Percentiles rank a stretch among this genome's conserved stretches.
phyloP scores from a whole-genome alignment of 2,329 filamentous ascomycete species.

The Pseudocercospora macadamiae region DNA sequence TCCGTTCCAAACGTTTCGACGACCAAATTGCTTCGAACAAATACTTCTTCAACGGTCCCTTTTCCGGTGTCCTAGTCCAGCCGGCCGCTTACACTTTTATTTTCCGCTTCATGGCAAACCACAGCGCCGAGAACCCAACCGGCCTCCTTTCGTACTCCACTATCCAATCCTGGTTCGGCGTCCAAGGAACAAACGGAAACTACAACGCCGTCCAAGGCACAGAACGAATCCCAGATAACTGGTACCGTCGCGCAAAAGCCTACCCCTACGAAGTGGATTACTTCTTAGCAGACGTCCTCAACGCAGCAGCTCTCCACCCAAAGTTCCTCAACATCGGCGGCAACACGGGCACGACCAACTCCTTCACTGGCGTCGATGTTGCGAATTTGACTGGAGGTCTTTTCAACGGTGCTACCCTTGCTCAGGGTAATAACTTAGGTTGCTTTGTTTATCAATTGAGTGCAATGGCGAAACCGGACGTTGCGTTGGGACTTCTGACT shows the following conservation, averaged over 20 bases:
- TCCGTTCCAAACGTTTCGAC: slow-evolving; percentile 29
- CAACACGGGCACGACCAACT: slow-evolving; percentile 31
- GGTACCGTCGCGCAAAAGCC: slow-evolving; percentile 34
- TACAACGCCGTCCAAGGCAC: slow-evolving; percentile 27
- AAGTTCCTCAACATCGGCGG: slow-evolving; percentile 40
- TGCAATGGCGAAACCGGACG: slow-evolving; percentile 40
- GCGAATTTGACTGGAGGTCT: slow-evolving; percentile 34
- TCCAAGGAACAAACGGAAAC: slow-evolving; percentile 27
- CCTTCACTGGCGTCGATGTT: slow-evolving; percentile 31
- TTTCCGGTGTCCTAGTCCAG: slow-evolving; percentile 34
- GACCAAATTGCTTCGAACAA: slow-evolving; percentile 18
- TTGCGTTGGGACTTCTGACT: slow-evolving; percentile 19
- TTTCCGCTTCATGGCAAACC: slow-evolving; percentile 39
- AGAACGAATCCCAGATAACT: slow-evolving; percentile 34
- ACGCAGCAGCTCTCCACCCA: slow-evolving; percentile 34
- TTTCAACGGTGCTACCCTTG: slow-evolving; percentile 25
- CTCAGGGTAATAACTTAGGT: slow-evolving; percentile 42
- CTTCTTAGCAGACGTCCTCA: slow-evolving; percentile 29
- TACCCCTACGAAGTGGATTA: slow-evolving; percentile 39
- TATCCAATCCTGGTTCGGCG: slow-evolving; percentile 31
- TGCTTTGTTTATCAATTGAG: slow-evolving; percentile 42
- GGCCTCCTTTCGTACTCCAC: slow-evolving; percentile 27
- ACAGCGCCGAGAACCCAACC: slow-evolving; percentile 26
- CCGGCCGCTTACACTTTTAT: slow-evolving; percentile 36
- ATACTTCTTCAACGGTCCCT: slow-evolving; percentile 39